Evolutionary conservation across 2,329 filamentous ascomycete species (phyloP).

Genomic region (Colletotrichum liriopes): DNA sequence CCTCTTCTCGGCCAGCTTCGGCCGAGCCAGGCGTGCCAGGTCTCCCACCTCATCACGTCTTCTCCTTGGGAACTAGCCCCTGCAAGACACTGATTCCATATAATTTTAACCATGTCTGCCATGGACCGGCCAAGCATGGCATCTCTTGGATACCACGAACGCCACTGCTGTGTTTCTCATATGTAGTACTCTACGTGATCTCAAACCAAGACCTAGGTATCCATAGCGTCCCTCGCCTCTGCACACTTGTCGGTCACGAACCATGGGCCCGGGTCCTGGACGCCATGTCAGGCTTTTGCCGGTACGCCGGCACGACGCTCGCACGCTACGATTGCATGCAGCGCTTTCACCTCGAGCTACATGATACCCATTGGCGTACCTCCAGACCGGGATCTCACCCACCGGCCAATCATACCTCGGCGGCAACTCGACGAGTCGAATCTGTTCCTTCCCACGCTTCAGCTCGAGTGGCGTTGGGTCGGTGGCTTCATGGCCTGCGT

Average conservation of each 20-base stretch:
- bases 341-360: not conserved
- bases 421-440: not conserved
- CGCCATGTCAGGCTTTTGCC: not conserved
- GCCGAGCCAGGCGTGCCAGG: slow-evolving; percentile 17
- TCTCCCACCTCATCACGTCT: too few relatives aligned
- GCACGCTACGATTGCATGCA: not conserved
- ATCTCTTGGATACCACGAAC: not conserved
- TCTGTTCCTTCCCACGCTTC: too few relatives aligned
- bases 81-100: not conserved
- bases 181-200: not conserved
- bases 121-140: not conserved
- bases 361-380: not conserved
- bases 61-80: not conserved
- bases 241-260: not conserved
- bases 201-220: not conserved
- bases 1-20: slow-evolving; percentile 35
- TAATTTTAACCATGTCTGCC: not conserved
- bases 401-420: slow-evolving; percentile 9
- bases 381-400: not conserved
- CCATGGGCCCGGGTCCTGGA: slow-evolving; percentile 25
- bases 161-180: not conserved
- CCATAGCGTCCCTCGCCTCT: slow-evolving; percentile 1
- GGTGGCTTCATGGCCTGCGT: not conserved
- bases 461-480: not conserved
- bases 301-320: slow-evolving; percentile 12